Base-by-base conservation (phyloP, 345 rosid species). In the Streptanthus diversifolius region DNA sequence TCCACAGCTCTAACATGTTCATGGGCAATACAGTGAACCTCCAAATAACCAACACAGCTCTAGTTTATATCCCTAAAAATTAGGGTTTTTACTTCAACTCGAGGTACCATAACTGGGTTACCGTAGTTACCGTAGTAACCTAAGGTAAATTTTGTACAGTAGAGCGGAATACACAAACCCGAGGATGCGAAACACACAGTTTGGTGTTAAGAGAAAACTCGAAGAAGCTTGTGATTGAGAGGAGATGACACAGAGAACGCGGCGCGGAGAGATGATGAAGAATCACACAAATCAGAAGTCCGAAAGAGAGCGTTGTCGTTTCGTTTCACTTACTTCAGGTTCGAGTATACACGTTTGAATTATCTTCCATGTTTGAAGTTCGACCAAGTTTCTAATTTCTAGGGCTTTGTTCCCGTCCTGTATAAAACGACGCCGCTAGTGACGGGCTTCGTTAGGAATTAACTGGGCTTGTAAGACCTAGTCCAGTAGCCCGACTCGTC, bases 81-180 rank as follows among this genome's bases (percentile, higher is more conserved):
- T 47, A 59, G 18, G 75, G 63, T 27, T 37, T 61, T 8, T 72
- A 52, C 40, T 49, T 70, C 10, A 22, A 24, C 14, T 30, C 5
- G n/a, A 56, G 65, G 55, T 39, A 21, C 24, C 35, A n/a, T 44
- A 57, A 22, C 37, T 61, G 21, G 29, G 35, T 51, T 33, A 35
- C 2, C 2, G 32, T 65, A 37, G 35, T 51, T 33, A 35, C 2
- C 2, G 32, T 65, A 37, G 3, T n/a, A 66, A 32, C 3, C 33
- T 8, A 32, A 66, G 18, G 59, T 14, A 8, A 48, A 14, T 53
- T 22, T 18, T 30, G 44, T 32, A 22, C 13, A 6, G n/a, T 6
- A 44, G 29, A 35, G 30, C 10, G 8, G 14, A 11, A 25, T 1
- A 72, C 8, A 53, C 76, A 32, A 63, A 72, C 76, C 76, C 54